Conservation (phyloP, 768 basidiomycete species). For the Collybia nuda region DNA sequence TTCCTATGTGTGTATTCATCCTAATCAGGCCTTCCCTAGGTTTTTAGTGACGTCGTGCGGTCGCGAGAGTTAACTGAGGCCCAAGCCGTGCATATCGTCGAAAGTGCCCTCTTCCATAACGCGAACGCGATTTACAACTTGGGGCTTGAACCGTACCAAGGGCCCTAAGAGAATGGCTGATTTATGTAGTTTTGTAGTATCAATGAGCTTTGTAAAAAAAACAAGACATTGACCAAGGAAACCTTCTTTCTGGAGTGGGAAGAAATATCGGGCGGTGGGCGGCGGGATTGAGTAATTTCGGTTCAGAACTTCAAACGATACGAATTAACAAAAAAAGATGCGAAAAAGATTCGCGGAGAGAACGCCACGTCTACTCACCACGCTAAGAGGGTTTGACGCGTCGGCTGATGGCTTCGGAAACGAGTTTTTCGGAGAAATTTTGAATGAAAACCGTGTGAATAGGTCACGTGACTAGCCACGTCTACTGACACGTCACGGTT, state of each 20-base stretch:
- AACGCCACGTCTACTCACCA: not conserved
- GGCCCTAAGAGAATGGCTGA: not conserved
- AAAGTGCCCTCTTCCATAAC: conserved; percentile 64
- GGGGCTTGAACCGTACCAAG: conserved; percentile 29
- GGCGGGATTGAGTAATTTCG: too few relatives aligned
- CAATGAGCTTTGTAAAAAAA: too few relatives aligned
- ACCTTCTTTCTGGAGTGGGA: too few relatives aligned
- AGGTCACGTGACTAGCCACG: conserved; percentile 36
- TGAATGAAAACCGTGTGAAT: conserved; percentile 8
- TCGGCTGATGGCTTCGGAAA: too few relatives aligned
- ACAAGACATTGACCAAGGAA: too few relatives aligned
- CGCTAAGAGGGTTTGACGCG: not conserved
- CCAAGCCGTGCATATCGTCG: conserved; percentile 53
- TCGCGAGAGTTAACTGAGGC: conserved; percentile 50
- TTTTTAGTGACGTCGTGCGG: conserved; percentile 50
- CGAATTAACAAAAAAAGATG: too few relatives aligned
- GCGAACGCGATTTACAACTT: conserved; percentile 65
- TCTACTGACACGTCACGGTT: conserved; percentile 40
- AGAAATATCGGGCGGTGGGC: too few relatives aligned
- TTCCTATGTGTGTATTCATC: not conserved
- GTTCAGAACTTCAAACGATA: too few relatives aligned
- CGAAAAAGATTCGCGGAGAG: not conserved
- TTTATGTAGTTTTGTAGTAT: too few relatives aligned
- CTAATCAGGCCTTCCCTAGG: conserved; percentile 33
- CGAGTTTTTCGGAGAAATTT: too few relatives aligned